Percentiles rank a stretch among this genome's conserved stretches.
phyloP scores from a whole-genome alignment of 1,284 basidiomycete species.

The Gastroboletus turbinatus region DNA sequence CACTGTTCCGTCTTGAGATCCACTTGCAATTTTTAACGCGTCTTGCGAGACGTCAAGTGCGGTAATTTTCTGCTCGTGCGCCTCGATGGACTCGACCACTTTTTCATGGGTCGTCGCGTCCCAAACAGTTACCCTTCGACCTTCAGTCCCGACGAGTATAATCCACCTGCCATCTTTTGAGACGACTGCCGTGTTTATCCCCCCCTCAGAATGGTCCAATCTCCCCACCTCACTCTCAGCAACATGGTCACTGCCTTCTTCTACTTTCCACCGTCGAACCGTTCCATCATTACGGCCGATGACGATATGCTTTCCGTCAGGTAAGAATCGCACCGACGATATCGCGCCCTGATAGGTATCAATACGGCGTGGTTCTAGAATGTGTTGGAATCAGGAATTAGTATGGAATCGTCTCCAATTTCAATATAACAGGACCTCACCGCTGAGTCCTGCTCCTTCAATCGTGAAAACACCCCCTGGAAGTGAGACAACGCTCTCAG shows the following conservation, averaged over 20 bases:
- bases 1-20: conserved; percentile 22
- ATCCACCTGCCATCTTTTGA: conserved; percentile 24
- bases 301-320: conserved; percentile 9
- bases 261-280: conserved; percentile 12
- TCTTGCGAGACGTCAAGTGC: conserved; percentile 23
- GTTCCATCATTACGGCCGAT: conserved; percentile 2
- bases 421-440: background rate
- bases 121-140: conserved; percentile 14
- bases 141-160: background rate
- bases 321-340: conserved; percentile 16
- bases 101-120: conserved; percentile 2
- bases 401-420: too few species aligned
- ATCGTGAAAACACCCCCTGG: background rate
- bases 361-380: conserved; percentile 8
- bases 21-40: conserved; percentile 19
- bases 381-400: background rate
- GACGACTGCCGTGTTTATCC: background rate
- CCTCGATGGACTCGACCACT: conserved; percentile 9
- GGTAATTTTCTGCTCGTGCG: conserved; percentile 17
- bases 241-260: background rate
- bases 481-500: background rate
- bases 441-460: background rate
- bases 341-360: conserved; percentile 1
- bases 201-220: background rate
- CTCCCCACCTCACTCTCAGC: background rate